Percentiles rank a stretch among this genome's conserved stretches.
Conservation (phyloP, 2,329 filamentous ascomycete genomes). For the Knoxdaviesia proteae region DNA sequence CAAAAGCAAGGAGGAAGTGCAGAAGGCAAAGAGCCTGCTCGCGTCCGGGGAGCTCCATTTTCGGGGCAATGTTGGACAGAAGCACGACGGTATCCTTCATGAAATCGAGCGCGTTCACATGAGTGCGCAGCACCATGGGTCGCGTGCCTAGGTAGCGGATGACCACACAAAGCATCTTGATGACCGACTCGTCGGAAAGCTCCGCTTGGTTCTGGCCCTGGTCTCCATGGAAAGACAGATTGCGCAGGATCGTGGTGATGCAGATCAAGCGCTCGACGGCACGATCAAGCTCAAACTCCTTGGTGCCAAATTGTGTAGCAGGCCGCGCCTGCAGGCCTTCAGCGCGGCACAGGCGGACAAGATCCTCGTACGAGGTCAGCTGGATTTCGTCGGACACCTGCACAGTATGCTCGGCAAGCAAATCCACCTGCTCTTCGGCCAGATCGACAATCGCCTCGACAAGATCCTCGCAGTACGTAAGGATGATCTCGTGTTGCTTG, state of each 20-base stretch:
- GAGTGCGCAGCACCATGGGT: constrained; percentile 63
- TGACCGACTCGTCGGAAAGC: constrained; percentile 55
- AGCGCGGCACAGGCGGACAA: constrained; percentile 54
- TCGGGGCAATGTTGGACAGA: constrained; percentile 70
- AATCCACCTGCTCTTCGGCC: constrained; percentile 69
- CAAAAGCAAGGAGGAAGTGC: constrained; percentile 79
- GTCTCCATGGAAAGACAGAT: constrained; percentile 61
- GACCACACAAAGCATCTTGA: constrained; percentile 66
- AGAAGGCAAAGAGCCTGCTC: constrained; percentile 76
- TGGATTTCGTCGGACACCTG: constrained; percentile 77
- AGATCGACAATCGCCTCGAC: constrained; percentile 78
- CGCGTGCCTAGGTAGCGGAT: constrained; percentile 78
- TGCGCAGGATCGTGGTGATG: constrained; percentile 79
- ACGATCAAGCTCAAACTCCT: constrained; percentile 63
- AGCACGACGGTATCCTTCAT: constrained; percentile 90
- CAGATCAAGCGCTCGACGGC: constrained; percentile 76
- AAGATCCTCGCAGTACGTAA: constrained; percentile 67
- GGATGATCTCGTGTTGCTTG: constrained; percentile 41
- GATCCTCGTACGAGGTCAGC: constrained; percentile 70
- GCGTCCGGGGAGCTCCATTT: constrained; percentile 60
- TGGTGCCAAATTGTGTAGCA: constrained; percentile 50
- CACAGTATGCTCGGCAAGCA: constrained; percentile 63
- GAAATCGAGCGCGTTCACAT: constrained; percentile 77
- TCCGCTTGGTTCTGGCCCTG: constrained; percentile 44
- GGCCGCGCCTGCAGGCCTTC: constrained; percentile 57